These are phyloP conservation scores for Kazachstania psychrophila DNA, from an alignment of 805 yeast genomes.

Conservation along the genomic window DNA sequence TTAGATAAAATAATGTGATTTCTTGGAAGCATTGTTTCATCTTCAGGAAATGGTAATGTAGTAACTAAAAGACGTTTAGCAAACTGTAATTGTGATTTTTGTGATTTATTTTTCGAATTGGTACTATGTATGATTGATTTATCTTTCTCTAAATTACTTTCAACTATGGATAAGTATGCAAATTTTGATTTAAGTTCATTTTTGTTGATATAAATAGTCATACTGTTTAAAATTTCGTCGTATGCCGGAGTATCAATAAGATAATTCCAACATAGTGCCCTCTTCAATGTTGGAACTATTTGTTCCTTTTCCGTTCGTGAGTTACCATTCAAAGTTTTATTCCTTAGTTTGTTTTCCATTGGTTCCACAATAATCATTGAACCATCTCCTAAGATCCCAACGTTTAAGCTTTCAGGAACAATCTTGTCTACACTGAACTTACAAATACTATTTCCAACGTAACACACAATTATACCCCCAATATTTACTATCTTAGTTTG, in stretches of 20 bases:
- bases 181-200: conserved; percentile 7
- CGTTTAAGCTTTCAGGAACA: conserved; percentile 31
- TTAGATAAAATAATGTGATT: conserved; percentile 39
- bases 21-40: conserved; percentile 7
- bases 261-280: conserved; percentile 5
- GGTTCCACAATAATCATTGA: conserved; percentile 78
- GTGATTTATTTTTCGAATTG: not conserved
- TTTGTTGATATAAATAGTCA: conserved; percentile 3
- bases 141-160: conserved; percentile 23
- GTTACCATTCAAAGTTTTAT: conserved; percentile 6
- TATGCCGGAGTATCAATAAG: not conserved
- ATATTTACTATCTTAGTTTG: conserved; percentile 70
- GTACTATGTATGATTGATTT: conserved; percentile 8
- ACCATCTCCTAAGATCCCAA: conserved; percentile 49
- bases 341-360: conserved; percentile 33
- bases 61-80: conserved; percentile 3
- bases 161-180: conserved; percentile 28
- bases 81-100: not conserved
- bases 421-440: conserved; percentile 44
- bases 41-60: not conserved
- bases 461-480: conserved; percentile 55
- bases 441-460: conserved; percentile 55
- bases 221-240: not conserved
- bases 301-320: not conserved
- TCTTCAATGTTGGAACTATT: not conserved